Evolutionary conservation across 2,329 filamentous ascomycete species (phyloP), one percentile per base, ranked within the genome.

Genomic region (Botrytis squamosa): DNA sequence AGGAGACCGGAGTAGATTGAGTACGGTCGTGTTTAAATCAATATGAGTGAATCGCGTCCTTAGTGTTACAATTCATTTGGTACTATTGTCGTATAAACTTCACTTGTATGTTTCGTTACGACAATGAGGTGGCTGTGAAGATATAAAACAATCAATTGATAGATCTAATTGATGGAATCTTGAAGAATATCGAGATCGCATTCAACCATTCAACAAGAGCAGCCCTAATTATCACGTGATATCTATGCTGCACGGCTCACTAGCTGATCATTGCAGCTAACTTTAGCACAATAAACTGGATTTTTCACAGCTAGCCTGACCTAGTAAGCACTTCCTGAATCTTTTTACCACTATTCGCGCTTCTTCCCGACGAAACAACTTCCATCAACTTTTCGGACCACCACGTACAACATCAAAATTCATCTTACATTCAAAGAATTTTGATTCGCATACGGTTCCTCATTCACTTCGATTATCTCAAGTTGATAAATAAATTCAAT

Each of bases 331-430:
- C 62, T 29, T 40, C 4, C 9, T 55, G 33, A 55, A n/a, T 38
- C 25, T 40, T 55, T 57, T 40, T 40, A 42, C 52, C 52, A 57
- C 65, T 22, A 68, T 68, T 18, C 65, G 49, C 65, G 46, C 46
- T 40, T 68, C 65, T 68, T 42, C 36, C 65, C 65, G 65, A 67
- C 33, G 38, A 66, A 66, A 66, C 64, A 67, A 67, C 44, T n/a
- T 67, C 33, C 65, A 68, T 68, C 65, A 68, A 40, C 46, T 55
- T 57, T 68, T 68, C 36, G 42, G 52, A 38, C 46, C 52, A 57
- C 65, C 49, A 67, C 20, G 20, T 49, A 66, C 44, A 67, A 40
- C 46, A 29, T 55, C 25, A 42, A 67, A 29, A 68, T 68, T 29
- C 36, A 68, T 57, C 49, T 29, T 14, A n/a, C 36, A 42, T 40